phyloP scores from a whole-genome alignment of 441 rosid genomes.

The Jatropha multifida region DNA sequence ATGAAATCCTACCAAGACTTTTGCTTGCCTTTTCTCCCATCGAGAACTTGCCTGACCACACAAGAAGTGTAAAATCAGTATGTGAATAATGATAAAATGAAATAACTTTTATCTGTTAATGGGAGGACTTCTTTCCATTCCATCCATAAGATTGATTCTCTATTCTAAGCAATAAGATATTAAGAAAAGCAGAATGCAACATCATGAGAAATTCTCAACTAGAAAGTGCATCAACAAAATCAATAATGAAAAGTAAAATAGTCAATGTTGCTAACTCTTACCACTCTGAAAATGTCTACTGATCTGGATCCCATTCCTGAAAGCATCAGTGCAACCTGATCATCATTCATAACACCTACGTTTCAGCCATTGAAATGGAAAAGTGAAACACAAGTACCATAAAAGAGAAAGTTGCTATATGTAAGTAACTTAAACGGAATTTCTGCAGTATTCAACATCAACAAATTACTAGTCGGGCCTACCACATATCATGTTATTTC shows the following conservation, averaged over 20 bases:
- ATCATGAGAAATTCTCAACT: too few relatives aligned
- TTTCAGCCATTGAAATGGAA: slow-evolving; percentile 13
- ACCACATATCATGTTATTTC: neutral
- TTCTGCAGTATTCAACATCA: neutral
- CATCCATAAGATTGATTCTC: neutral
- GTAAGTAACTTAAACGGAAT: neutral
- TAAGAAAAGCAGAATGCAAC: too few relatives aligned
- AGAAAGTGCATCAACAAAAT: too few relatives aligned
- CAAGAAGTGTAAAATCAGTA: slow-evolving; percentile 14
- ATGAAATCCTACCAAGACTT: slow-evolving; percentile 67
- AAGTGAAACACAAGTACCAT: neutral
- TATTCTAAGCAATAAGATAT: too few relatives aligned
- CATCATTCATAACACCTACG: slow-evolving; percentile 27
- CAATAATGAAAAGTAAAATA: neutral
- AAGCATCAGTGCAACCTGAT: slow-evolving; percentile 94
- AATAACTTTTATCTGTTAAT: neutral
- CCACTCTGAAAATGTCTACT: slow-evolving; percentile 82
- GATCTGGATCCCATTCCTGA: slow-evolving; percentile 91
- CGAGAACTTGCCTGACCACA: slow-evolving; percentile 74
- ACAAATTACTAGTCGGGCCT: neutral
- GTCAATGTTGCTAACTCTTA: slow-evolving; percentile 20
- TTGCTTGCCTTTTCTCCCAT: slow-evolving; percentile 92
- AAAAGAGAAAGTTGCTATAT: neutral
- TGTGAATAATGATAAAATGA: neutral
- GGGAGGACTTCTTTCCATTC: neutral